Conservation (phyloP, 768 basidiomycete genomes). For the Kwoniella sp. region DNA sequence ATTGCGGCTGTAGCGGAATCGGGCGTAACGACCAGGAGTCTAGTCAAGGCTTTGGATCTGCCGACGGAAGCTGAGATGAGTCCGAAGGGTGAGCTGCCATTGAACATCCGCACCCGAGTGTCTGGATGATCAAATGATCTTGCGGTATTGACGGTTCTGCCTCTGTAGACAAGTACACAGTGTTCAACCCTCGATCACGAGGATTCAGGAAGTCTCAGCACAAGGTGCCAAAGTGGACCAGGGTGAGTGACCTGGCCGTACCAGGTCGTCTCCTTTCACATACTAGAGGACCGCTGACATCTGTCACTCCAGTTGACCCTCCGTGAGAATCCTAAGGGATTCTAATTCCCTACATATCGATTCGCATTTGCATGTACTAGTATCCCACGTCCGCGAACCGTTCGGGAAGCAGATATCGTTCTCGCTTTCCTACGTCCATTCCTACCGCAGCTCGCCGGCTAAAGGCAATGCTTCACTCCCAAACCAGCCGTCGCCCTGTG, state of each 20-base stretch:
- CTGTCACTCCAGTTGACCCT: slow-evolving; percentile 60
- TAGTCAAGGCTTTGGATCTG: slow-evolving; percentile 72
- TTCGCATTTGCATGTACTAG: slow-evolving; percentile 1
- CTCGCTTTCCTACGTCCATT: too few relatives aligned
- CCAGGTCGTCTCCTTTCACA: not conserved
- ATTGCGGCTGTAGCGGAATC: slow-evolving; percentile 80
- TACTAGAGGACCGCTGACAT: not conserved
- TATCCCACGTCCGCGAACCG: too few relatives aligned
- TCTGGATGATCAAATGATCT: not conserved
- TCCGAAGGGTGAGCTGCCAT: slow-evolving; percentile 53
- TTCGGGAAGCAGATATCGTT: too few relatives aligned
- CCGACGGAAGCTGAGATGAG: slow-evolving; percentile 94
- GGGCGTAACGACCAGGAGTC: slow-evolving; percentile 59
- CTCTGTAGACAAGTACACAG: slow-evolving; percentile 80
- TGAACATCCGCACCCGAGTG: not conserved
- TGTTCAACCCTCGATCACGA: slow-evolving; percentile 64
- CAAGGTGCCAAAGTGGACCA: slow-evolving; percentile 95
- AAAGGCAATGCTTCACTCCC: too few relatives aligned
- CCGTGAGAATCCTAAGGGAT: slow-evolving; percentile 84
- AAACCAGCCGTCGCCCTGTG: too few relatives aligned
- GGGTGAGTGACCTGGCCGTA: slow-evolving; percentile 56
- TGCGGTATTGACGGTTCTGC: not conserved
- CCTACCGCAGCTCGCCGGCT: too few relatives aligned
- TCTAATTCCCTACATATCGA: slow-evolving; percentile 54
- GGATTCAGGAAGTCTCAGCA: slow-evolving; percentile 93